Percentiles rank a stretch among this genome's conserved stretches.
Conservation (phyloP, 345 rosid species). For the Euphorbia peplus region DNA sequence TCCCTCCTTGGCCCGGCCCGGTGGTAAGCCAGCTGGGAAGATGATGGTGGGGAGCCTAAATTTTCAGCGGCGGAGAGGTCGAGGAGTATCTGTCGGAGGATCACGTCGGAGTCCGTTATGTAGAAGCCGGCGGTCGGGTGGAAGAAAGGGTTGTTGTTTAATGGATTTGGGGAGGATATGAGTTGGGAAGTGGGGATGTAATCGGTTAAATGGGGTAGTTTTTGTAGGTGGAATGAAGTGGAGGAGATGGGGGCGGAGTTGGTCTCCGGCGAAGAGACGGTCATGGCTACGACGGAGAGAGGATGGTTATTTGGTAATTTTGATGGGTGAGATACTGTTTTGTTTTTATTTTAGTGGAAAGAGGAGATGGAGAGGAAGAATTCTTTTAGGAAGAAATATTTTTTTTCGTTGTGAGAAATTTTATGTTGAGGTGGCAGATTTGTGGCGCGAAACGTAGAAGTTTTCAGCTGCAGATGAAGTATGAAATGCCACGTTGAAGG, state of each 20-base stretch:
- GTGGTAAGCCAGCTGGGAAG: slow-evolving; percentile 44
- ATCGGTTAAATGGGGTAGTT: slow-evolving; percentile 42
- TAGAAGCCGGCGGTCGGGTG: slow-evolving; percentile 66
- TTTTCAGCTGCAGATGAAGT: not conserved
- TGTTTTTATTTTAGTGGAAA: no score
- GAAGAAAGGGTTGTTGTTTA: slow-evolving; percentile 53
- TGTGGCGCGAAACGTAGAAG: not conserved
- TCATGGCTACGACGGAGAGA: not conserved
- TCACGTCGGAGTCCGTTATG: slow-evolving; percentile 48
- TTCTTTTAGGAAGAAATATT: no score
- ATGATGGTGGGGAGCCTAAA: slow-evolving; percentile 13
- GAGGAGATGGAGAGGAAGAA: not conserved
- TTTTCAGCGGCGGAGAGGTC: slow-evolving; percentile 48
- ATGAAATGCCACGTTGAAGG: not conserved
- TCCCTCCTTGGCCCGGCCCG: slow-evolving; percentile 73
- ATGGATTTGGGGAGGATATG: slow-evolving; percentile 45
- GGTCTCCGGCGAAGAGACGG: slow-evolving; percentile 13
- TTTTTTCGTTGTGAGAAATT: no score
- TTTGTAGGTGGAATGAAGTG: slow-evolving; percentile 28
- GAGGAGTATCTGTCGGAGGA: slow-evolving; percentile 57
- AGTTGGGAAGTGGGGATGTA: slow-evolving; percentile 40
- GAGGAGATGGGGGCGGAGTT: slow-evolving; percentile 7
- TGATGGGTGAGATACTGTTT: no score
- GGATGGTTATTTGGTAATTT: no score
- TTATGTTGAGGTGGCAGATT: not conserved